Conservation (phyloP, 495 filamentous ascomycete genomes). For the Aspergillus panamensis region DNA sequence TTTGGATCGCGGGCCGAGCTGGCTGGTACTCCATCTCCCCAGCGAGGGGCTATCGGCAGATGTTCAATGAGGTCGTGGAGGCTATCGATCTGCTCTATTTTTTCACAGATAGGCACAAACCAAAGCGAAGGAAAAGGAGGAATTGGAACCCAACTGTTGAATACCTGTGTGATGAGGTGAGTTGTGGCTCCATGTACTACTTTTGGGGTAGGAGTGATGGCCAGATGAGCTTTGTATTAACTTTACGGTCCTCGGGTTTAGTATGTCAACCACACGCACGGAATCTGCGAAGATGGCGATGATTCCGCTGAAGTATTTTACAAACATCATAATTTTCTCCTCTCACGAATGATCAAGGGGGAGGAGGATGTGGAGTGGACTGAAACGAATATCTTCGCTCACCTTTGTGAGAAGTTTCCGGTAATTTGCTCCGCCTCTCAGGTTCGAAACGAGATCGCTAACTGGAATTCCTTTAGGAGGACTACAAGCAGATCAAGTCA, state of each 20-base stretch:
- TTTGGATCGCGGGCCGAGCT: constrained; percentile 75
- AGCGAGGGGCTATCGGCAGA: constrained; percentile 53
- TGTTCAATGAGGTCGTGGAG: constrained; percentile 64
- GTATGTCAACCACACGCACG: constrained; percentile 45
- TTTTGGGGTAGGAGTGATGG: not conserved
- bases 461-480: constrained; percentile 31
- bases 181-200: constrained; percentile 13
- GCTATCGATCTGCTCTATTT: constrained; percentile 69
- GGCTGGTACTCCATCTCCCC: constrained; percentile 77
- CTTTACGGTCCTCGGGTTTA: constrained; percentile 10
- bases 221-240: not conserved
- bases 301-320: constrained; percentile 51
- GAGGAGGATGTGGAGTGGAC: constrained; percentile 55
- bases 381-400: constrained; percentile 49
- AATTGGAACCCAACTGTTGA: constrained; percentile 37
- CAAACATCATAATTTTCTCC: constrained; percentile 52
- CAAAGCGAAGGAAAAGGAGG: constrained; percentile 32
- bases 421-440: constrained; percentile 22
- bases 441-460: not conserved
- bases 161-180: constrained; percentile 45
- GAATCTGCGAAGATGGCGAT: constrained; percentile 43
- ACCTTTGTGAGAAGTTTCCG: constrained; percentile 50
- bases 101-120: constrained; percentile 49
- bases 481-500: constrained; percentile 36
- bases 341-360: constrained; percentile 55